phyloP scores from a whole-genome alignment of 192 early-diverging fungal genomes.

The Borealophlyctis nickersoniae region DNA sequence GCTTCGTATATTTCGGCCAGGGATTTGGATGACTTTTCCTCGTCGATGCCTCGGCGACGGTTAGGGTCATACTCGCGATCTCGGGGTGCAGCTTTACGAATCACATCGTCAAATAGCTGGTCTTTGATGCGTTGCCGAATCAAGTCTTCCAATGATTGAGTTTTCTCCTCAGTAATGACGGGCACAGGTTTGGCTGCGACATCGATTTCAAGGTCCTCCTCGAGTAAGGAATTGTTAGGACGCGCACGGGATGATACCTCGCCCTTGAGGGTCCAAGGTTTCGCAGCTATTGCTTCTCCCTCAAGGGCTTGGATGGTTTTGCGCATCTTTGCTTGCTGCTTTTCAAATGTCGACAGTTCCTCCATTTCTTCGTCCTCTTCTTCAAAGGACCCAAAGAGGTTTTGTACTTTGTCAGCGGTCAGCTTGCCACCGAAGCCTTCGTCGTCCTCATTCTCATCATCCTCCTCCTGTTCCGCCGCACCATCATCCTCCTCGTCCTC shows the following conservation, averaged over 20 bases:
- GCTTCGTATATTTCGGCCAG: conserved; percentile 90
- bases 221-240: conserved; percentile 89
- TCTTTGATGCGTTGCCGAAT: conserved; percentile 92
- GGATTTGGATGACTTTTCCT: conserved; percentile 82
- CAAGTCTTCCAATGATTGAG: conserved; percentile 83
- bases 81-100: conserved; percentile 65
- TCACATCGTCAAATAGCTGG: conserved; percentile 89
- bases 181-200: conserved; percentile 89
- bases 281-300: conserved; percentile 73
- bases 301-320: conserved; percentile 81
- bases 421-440: conserved; percentile 35
- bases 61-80: conserved; percentile 66
- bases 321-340: conserved; percentile 65
- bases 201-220: conserved; percentile 91
- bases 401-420: conserved; percentile 39
- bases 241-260: conserved; percentile 78
- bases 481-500: conserved; percentile 23
- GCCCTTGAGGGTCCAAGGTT: conserved; percentile 88
- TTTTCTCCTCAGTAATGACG: conserved; percentile 88
- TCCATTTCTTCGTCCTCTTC: conserved; percentile 44
- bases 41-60: conserved; percentile 73
- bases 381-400: conserved; percentile 58
- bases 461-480: conserved; percentile 28
- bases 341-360: conserved; percentile 72
- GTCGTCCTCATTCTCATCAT: conserved; percentile 42